Evolutionary conservation across 805 yeast species (phyloP).

Genomic region (Tetrapisispora phaffii): DNA sequence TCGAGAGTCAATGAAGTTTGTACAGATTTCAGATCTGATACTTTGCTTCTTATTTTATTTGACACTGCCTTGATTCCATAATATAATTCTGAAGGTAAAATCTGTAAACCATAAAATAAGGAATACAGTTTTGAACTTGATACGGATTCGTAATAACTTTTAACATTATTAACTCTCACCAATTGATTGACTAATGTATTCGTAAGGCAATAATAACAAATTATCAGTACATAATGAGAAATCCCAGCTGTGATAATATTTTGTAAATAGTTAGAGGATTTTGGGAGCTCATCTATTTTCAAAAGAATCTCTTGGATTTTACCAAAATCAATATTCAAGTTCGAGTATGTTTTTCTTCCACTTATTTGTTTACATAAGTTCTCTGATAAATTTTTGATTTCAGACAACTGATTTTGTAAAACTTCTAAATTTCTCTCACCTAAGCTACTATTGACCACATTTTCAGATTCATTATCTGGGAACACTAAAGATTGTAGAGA

Average conservation of each 20-base stretch:
- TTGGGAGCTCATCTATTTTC: background rate
- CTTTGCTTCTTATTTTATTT: background rate
- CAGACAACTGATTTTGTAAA: constrained; percentile 12
- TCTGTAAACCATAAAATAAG: constrained; percentile 18
- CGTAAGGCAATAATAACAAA: constrained; percentile 17
- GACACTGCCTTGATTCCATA: background rate
- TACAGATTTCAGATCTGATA: background rate
- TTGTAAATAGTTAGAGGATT: constrained; percentile 1
- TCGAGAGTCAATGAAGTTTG: background rate
- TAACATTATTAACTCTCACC: constrained; percentile 14
- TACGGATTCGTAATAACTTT: constrained; percentile 13
- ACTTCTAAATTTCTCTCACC: background rate
- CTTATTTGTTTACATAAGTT: constrained; percentile 1
- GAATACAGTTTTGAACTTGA: constrained; percentile 11
- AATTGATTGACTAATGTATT: constrained; percentile 12
- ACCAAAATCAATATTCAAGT: constrained; percentile 3
- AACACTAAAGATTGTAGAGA: background rate
- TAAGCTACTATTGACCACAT: background rate
- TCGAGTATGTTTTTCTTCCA: background rate
- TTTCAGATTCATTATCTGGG: background rate
- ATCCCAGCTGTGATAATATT: constrained; percentile 5
- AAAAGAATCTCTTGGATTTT: constrained; percentile 2
- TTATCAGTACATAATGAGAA: constrained; percentile 11
- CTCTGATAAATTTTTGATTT: constrained; percentile 8
- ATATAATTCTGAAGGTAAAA: constrained; percentile 6